Base-by-base conservation (phyloP, 345 rosid genomes). In the Anastatica hierochuntica region DNA sequence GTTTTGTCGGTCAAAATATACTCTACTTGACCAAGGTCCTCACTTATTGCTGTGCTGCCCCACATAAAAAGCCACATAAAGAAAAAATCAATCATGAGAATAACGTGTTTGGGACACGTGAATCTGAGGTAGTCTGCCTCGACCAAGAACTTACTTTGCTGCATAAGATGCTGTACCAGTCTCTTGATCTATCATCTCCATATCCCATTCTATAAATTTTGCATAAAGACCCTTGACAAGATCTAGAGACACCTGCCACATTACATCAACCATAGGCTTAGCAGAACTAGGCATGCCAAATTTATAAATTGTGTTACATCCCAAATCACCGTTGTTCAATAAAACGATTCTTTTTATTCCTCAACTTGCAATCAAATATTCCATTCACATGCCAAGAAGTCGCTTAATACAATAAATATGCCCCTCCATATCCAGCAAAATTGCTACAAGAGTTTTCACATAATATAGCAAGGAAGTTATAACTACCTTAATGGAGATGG, bases 21-120 rank as follows among this genome's bases (percentile, higher is more conserved):
- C 77, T 92, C 98, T 66, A 92, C 96, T 78, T 92, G 98, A 61
- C 97, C 97, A 70, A 92, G 80, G 78, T 92, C 98, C 76, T 92
- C 98, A 60, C 98, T 92, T 70, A 92, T 88, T 76, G 98, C 95
- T 80, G 98, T 88, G 84, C 98, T 92, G 98, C 83, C 81, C 69
- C 76, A 74, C 53, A 72, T 40, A 82, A 75, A 55, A 68, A 62
- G 57, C 26, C 43, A 64, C 40, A 56, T 43, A 45, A 67, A 15
- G 44, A 33, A 38, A 38, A 35, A 41, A 9, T 6, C 10, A 26
- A 21, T 30, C 10, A 20, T 33, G 40, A 53, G 17, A 46, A 1
- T 45, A 24, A 46, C 0, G n/a, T 34, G 41, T 47, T 34, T 51
- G 39, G 30, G 8, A 20, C 41, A 33, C 40, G 27, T 60, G 56